phyloP scores from a whole-genome alignment of 352 stramenopile genomes.

The Phytophthora nicotianae region DNA sequence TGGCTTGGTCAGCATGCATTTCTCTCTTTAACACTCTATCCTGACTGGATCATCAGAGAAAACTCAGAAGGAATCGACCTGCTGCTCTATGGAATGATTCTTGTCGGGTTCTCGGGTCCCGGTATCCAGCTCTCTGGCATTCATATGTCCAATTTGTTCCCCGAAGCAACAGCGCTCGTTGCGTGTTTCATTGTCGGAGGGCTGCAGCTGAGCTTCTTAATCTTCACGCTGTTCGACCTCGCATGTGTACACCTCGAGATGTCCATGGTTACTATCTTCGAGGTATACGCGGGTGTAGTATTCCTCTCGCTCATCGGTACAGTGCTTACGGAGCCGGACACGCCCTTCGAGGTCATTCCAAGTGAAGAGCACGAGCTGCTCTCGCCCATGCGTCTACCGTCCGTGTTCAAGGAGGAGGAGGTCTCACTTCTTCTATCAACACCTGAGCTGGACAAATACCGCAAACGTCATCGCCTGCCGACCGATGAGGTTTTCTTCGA shows the following conservation, averaged over 20 bases:
- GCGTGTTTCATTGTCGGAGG: slow-evolving; percentile 75
- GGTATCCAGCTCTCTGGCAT: slow-evolving; percentile 73
- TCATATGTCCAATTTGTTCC: slow-evolving; percentile 80
- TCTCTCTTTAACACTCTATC: slow-evolving; percentile 7
- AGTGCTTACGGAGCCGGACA: slow-evolving; percentile 62
- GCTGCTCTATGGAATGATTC: slow-evolving; percentile 65
- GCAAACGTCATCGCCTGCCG: slow-evolving; percentile 24
- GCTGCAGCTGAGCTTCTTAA: slow-evolving; percentile 74
- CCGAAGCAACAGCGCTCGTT: slow-evolving; percentile 64
- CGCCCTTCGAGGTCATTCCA: slow-evolving; percentile 39
- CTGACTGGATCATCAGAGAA: slow-evolving; percentile 19
- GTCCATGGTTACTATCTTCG: slow-evolving; percentile 56
- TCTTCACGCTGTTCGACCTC: slow-evolving; percentile 70
- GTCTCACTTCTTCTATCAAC: slow-evolving; percentile 52
- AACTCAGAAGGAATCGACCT: slow-evolving; percentile 39
- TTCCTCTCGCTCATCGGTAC: slow-evolving; percentile 59
- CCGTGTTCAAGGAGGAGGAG: slow-evolving; percentile 67
- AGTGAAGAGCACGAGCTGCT: slow-evolving; percentile 51
- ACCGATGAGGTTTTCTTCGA: slow-evolving; percentile 45
- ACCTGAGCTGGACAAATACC: slow-evolving; percentile 51
- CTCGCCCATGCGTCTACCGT: slow-evolving; percentile 60
- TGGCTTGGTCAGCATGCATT: background rate
- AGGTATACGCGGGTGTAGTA: slow-evolving; percentile 52
- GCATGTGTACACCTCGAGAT: slow-evolving; percentile 47
- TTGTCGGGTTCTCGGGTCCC: slow-evolving; percentile 67